Base-by-base conservation (phyloP, 108 stramenopile genomes). In the Thalassiosira profunda region DNA sequence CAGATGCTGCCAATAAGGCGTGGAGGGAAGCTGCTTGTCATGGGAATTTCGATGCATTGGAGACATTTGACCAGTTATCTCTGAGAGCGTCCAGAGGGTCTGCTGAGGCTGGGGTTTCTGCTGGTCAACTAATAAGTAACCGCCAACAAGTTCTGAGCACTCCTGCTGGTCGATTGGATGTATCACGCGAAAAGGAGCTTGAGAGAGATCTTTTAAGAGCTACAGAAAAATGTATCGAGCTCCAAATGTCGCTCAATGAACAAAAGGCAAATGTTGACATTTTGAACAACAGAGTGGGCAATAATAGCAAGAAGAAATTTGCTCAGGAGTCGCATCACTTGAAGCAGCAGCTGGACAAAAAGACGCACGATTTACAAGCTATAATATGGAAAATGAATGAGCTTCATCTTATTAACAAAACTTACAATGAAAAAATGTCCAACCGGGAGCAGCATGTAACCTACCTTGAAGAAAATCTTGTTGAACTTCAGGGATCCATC, bases 331-430 rank as follows among this genome's bases (percentile, higher is more conserved):
- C 83, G 5, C 81, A 76, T 40, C 74, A 63, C 44, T 53, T 91
- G 48, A 79, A 85, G 29, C 75, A 85, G 58, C 83, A 90, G 58
- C 72, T 93, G 0, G 89, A 92, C 34, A 81, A 84, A 48, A 91
- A 87, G 79, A 79, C 84, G 18, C 79, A 88, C 49, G 90, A 91
- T 70, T 70, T 93, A 12, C 82, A 87, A 37, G 88, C 88, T 7
- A 86, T 90, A 34, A 80, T 90, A 33, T 91, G 83, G 86, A 96
- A 93, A 52, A 90, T 93, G 90, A 91, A 96, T 63, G 95, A 96
- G 53, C 79, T 96, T 21, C 88, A 96, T 52, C 70, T 93, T 29
- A 84, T 92, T 15, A 92, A 92, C 62, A 92, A 96, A 58, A 86
- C 86, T n/a, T 83, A 90, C 46, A 76, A 76, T 54, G 76, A 87